Evolutionary conservation across 2,329 filamentous ascomycete species (phyloP).

Genomic region (Pseudogymnoascus sp.): DNA sequence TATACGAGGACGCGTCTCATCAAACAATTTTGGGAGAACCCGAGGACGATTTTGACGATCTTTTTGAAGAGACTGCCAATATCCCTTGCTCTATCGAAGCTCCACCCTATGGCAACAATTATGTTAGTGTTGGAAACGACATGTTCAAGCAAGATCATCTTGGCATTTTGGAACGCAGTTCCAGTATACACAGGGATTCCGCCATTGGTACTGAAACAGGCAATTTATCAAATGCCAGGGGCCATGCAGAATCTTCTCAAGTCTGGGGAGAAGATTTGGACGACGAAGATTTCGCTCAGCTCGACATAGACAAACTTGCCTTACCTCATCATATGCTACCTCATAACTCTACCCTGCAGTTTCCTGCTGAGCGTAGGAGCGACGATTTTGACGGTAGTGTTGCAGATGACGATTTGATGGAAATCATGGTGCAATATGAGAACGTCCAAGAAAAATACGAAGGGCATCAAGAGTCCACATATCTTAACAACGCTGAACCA

Average conservation of each 20-base stretch:
- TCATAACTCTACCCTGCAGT: neutral
- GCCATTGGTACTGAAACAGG: neutral
- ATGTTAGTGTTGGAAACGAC: neutral
- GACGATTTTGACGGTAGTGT: conserved; percentile 3
- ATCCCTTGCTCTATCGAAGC: neutral
- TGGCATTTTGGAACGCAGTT: neutral
- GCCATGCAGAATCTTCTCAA: neutral
- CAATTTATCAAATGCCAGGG: neutral
- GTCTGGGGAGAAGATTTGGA: neutral
- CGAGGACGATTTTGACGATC: neutral
- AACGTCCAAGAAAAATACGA: neutral
- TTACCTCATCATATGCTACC: neutral
- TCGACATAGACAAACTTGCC: neutral
- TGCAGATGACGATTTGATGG: conserved; percentile 16
- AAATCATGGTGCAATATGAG: conserved; percentile 13
- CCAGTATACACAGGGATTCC: neutral
- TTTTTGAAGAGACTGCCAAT: neutral
- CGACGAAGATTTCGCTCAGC: neutral
- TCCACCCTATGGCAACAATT: neutral
- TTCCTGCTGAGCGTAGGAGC: neutral
- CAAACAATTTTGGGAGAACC: neutral
- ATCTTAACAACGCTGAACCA: neutral
- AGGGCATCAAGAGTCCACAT: neutral
- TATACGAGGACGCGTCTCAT: neutral
- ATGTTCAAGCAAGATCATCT: neutral